Evolutionary conservation across 139 green algal genomes (phyloP).

Genomic region (Volvox reticuliferus): DNA sequence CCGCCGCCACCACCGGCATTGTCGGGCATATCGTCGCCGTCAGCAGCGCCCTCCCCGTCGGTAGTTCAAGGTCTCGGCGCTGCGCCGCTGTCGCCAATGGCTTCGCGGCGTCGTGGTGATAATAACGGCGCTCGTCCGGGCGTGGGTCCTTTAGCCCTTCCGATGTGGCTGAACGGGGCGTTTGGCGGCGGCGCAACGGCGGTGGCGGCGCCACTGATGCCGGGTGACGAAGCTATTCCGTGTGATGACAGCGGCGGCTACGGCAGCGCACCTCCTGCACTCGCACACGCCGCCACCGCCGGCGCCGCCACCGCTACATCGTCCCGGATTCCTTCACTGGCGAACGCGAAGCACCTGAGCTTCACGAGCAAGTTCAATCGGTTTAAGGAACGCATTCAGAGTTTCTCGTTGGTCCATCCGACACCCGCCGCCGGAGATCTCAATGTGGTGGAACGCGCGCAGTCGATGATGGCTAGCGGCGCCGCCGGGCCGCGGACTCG

Average conservation of each 20-base stretch:
- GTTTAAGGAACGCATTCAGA: neutral
- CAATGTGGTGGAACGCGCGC: neutral
- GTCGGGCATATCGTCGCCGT: neutral
- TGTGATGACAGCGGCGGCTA: neutral
- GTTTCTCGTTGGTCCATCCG: neutral
- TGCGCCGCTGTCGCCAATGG: conserved; percentile 4
- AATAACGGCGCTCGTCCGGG: neutral
- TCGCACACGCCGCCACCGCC: neutral
- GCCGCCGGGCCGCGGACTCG: neutral
- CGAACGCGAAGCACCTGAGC: neutral
- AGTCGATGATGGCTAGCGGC: neutral
- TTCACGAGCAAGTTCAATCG: conserved; percentile 14
- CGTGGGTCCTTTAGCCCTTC: neutral
- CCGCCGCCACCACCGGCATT: neutral
- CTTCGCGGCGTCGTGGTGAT: neutral
- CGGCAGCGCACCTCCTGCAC: neutral
- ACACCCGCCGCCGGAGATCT: neutral
- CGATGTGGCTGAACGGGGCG: neutral
- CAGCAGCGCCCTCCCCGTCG: too few relatives aligned
- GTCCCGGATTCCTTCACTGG: neutral
- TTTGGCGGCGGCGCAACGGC: neutral
- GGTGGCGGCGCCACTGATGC: neutral
- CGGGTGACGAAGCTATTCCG: neutral
- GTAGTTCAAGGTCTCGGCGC: neutral
- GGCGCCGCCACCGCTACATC: neutral